Percentiles rank a stretch among this genome's conserved stretches.
Conservation (phyloP, 139 green algal genomes). For the Astrephomene gubernaculifera region DNA sequence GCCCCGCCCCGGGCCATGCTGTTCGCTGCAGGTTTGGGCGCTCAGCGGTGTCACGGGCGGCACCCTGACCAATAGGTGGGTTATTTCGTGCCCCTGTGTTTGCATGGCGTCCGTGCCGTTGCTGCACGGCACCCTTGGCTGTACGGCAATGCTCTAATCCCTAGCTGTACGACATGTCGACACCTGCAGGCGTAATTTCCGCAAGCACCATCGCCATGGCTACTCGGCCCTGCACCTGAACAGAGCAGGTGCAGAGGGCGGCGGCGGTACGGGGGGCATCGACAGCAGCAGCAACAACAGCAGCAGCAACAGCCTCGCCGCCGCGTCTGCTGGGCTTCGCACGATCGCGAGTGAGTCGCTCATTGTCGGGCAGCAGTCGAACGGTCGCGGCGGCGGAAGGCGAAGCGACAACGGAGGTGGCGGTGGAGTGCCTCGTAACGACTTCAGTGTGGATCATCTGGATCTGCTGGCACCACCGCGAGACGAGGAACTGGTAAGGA, state of each 20-base stretch:
- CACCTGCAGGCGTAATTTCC: neutral
- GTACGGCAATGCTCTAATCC: too few relatives aligned
- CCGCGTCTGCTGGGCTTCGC: neutral
- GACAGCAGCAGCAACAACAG: neutral
- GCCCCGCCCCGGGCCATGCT: too few relatives aligned
- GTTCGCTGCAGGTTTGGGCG: neutral
- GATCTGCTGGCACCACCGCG: slow-evolving; percentile 24
- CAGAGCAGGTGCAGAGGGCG: too few relatives aligned
- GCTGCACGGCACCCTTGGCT: too few relatives aligned
- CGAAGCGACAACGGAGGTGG: neutral
- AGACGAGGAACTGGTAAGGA: slow-evolving; percentile 18
- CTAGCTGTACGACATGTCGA: too few relatives aligned
- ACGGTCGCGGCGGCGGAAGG: neutral
- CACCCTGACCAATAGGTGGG: neutral
- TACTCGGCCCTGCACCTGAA: slow-evolving; percentile 18
- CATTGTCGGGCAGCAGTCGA: neutral
- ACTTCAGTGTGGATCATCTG: neutral
- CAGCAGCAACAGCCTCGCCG: neutral
- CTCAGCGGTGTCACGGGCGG: neutral
- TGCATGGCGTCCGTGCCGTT: too few relatives aligned
- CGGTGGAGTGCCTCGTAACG: neutral
- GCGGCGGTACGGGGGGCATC: neutral
- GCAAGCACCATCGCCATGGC: slow-evolving; percentile 33
- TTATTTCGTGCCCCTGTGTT: too few relatives aligned
- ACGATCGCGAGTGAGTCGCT: too few relatives aligned